Evolutionary conservation across 1,284 basidiomycete genomes (phyloP), one percentile per base, ranked within the genome.

Genomic region (Boletus mariae): DNA sequence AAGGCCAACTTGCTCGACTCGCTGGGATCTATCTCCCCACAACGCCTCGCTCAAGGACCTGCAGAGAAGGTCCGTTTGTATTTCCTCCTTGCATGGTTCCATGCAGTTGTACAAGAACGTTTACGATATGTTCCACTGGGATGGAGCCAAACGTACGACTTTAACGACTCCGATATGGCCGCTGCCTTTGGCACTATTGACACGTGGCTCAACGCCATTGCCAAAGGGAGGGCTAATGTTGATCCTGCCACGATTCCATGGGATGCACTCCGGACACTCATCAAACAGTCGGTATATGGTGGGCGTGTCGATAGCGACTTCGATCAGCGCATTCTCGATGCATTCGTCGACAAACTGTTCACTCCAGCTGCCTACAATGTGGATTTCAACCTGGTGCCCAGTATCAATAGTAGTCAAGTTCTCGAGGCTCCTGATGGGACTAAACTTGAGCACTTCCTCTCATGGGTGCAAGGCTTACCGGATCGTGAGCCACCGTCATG

Each of bases 21-120:
- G 2, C 75, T 98, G n/a, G 80, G 85, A 41, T 82, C 80, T 57
- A 91, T 98, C 41, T 69, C 88, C 1, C 74, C 83, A 1, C 69
- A 80, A n/a, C 84, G 90, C 41, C 77, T 86, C 42, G 77, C 79
- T 23, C 87, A 82, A 71, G 95, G 94, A 5, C 95, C 95, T 4
- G 86, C 85, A 7, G 95, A 98, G 73, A 96, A 96, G 70, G 79
- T 86, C 15, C 84, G 94, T 5, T 70, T 97, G 26, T 95, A 95
- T 71, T 95, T 95, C 85, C 75, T 97, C 37, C 82, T 98, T n/a
- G 92, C 94, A 3, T 98, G 94, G 94, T 95, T 98, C 84, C 95
- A 98, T 66, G 94, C 95, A 15, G 83, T 98, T 25, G 87, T 98
- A 1, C 94, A 97, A 73, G 95, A 98, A 71, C 92, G 95, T 59